These are phyloP conservation scores for Thalassiosira oceanica DNA, from an alignment of 352 stramenopile genomes.

Conservation along the genomic window DNA sequence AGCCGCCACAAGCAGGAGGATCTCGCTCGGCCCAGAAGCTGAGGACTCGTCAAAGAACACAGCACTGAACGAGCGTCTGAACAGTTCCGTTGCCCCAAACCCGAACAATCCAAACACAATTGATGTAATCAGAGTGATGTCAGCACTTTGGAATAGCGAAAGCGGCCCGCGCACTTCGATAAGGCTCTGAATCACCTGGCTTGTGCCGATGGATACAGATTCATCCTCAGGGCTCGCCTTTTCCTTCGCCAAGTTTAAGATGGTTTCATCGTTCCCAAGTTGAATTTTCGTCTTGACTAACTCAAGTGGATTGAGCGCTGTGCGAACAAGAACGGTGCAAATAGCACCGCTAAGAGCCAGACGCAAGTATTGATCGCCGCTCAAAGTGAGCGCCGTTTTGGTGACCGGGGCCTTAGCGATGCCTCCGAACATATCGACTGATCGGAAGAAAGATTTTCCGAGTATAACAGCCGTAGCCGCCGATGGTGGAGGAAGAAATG, in stretches of 20 bases:
- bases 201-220: slow-evolving; percentile 38
- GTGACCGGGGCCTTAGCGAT: slow-evolving; percentile 71
- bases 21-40: slow-evolving; percentile 43
- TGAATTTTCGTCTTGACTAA: slow-evolving; percentile 84
- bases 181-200: slow-evolving; percentile 66
- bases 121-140: slow-evolving; percentile 81
- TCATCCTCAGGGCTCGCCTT: slow-evolving; percentile 10
- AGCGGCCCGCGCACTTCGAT: slow-evolving; percentile 61
- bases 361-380: slow-evolving; percentile 62
- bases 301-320: slow-evolving; percentile 78
- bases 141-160: slow-evolving; percentile 78
- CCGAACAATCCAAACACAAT: slow-evolving; percentile 80
- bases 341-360: slow-evolving; percentile 72
- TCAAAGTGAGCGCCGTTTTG: slow-evolving; percentile 66
- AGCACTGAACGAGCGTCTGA: slow-evolving; percentile 72
- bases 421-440: slow-evolving; percentile 76
- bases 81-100: slow-evolving; percentile 81
- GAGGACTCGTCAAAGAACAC: slow-evolving; percentile 66
- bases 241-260: slow-evolving; percentile 58
- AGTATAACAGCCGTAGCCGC: slow-evolving; percentile 17
- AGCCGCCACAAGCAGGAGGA: slow-evolving; percentile 69
- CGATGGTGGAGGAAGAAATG: slow-evolving; percentile 42
- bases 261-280: slow-evolving; percentile 74
- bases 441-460: slow-evolving; percentile 56
- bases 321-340: slow-evolving; percentile 77